Percentiles rank a stretch among this genome's conserved stretches.
These are phyloP conservation scores for Cantharellus anzutake DNA, from an alignment of 768 basidiomycete genomes.

Conservation along the genomic window DNA sequence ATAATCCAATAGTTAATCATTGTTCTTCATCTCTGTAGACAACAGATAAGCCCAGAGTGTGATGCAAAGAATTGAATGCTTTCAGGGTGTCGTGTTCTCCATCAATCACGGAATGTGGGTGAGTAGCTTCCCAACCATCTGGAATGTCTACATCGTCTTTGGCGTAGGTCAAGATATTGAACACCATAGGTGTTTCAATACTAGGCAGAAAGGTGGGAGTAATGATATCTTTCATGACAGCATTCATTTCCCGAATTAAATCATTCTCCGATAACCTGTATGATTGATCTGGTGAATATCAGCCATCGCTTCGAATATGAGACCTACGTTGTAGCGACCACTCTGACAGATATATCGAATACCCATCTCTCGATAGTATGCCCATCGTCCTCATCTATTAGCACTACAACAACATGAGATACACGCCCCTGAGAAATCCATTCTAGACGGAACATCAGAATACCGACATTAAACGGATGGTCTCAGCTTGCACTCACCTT, in stretches of 20 bases:
- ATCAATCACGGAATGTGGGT: background rate
- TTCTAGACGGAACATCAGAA: background rate
- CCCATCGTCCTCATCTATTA: background rate
- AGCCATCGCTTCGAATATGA: background rate
- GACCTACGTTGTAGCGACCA: background rate
- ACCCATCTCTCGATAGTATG: background rate
- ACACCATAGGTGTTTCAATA: background rate
- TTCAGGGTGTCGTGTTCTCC: background rate
- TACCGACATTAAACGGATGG: background rate
- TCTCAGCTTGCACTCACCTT: background rate
- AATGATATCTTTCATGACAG: slow-evolving; percentile 1
- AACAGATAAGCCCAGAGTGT: background rate
- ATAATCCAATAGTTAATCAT: background rate
- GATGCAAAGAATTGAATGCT: background rate
- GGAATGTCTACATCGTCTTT: background rate
- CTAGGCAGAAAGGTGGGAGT: background rate
- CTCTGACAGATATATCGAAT: background rate
- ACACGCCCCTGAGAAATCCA: background rate
- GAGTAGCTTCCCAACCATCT: background rate
- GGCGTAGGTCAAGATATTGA: background rate
- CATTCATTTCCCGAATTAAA: background rate
- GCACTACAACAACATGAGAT: background rate
- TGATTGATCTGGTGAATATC: background rate
- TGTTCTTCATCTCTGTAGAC: background rate
- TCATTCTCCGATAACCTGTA: background rate